These are phyloP conservation scores for Mycothermus thermophilus DNA, from an alignment of 495 filamentous ascomycete genomes.

Conservation along the genomic window DNA sequence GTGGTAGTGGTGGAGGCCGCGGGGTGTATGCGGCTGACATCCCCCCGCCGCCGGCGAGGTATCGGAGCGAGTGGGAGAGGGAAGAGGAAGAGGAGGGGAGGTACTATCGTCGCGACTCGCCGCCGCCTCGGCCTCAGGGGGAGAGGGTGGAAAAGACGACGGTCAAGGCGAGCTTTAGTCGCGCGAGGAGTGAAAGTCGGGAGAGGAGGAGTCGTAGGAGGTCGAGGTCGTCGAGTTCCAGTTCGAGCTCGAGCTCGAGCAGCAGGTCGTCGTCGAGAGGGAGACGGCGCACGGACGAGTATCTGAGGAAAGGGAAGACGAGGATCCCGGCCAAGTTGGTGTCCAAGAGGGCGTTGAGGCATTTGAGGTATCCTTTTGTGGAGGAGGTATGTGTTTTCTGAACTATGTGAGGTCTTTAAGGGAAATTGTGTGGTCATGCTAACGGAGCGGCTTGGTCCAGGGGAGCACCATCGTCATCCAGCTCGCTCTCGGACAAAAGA, in stretches of 20 bases:
- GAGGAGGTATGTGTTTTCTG: slow-evolving; percentile 61
- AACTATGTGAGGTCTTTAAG: too few relatives aligned
- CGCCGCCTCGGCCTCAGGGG: too few relatives aligned
- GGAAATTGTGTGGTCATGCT: slow-evolving; percentile 10
- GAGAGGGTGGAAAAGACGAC: slow-evolving; percentile 42
- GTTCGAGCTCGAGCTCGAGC: too few relatives aligned
- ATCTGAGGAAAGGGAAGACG: slow-evolving; percentile 78
- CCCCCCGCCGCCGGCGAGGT: too few relatives aligned
- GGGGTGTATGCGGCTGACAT: too few relatives aligned
- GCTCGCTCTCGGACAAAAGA: slow-evolving; percentile 69
- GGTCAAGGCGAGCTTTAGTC: slow-evolving; percentile 26
- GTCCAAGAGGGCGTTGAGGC: slow-evolving; percentile 61
- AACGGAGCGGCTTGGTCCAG: slow-evolving; percentile 33
- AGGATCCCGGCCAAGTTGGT: slow-evolving; percentile 66
- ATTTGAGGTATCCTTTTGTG: slow-evolving; percentile 71
- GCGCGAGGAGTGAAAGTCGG: slow-evolving; percentile 23
- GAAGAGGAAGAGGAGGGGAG: too few relatives aligned
- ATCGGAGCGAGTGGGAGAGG: too few relatives aligned
- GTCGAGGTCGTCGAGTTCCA: slow-evolving; percentile 21
- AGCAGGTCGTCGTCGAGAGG: slow-evolving; percentile 37
- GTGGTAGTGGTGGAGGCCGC: too few relatives aligned
- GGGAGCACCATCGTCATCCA: slow-evolving; percentile 64
- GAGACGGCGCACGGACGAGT: slow-evolving; percentile 36
- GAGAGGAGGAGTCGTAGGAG: slow-evolving; percentile 16
- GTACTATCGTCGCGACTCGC: too few relatives aligned